Evolutionary conservation across 768 basidiomycete species (phyloP), one percentile per base, ranked within the genome.

Genomic region (Ramaria rubella): DNA sequence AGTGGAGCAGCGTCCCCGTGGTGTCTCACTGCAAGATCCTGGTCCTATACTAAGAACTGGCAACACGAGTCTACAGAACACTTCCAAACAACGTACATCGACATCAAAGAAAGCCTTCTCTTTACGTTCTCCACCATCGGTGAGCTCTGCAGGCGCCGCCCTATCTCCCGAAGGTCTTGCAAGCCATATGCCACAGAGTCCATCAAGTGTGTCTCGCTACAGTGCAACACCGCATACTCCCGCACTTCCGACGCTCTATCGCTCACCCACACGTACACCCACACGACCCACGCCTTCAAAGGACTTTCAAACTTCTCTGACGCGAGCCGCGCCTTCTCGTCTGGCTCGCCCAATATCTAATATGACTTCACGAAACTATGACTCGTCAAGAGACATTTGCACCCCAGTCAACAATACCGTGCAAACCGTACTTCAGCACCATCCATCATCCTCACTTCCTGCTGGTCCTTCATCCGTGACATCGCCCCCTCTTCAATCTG

Each of bases 401-500:
- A 23, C 44, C 11, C 12, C 44, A 9, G 11, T 24, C 49, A 23
- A 14, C 49, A 5, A 17, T 31, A 26, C n/a, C 21, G 21, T 3
- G 17, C 46, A 36, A 15, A 38, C 54, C 38, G n/a, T 48, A 45
- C 7, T 27, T 51, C 19, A 23, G 40, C 59, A 34, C 52, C 56
- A 19, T 59, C 58, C 33, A 64, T 58, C 69, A 9, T 71, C 70
- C 3, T 61, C 78, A 21, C 72, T 86, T 3, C 81, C 82, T 0
- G 71, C 71, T 24, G 83, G 81, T 59, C 85, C 85, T 0, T 74
- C 81, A 2, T 73, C 74, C 58, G 67, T 86, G 33, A 80, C 72
- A 66, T 84, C 79, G 11, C 79, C 81, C 1, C 75, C 79, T 1
- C 71, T 86, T 55, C 77, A 82, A 55, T 77, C 72, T 26, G 72